These are phyloP conservation scores for Tetracentron sinense DNA, from an alignment of 164 flowering plant genomes.

Conservation along the genomic window DNA sequence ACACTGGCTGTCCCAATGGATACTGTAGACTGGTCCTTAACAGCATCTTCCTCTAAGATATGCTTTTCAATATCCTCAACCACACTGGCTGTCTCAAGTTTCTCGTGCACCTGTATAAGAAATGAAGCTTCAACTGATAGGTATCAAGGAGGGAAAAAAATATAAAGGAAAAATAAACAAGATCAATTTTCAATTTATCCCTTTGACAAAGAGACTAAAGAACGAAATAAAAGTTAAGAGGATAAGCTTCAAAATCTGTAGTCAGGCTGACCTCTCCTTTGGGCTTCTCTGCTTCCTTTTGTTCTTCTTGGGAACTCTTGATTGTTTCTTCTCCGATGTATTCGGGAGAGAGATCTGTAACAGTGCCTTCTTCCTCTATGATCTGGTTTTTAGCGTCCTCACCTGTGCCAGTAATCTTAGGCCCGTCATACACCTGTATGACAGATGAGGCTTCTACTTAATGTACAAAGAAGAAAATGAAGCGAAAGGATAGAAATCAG, in stretches of 20 bases:
- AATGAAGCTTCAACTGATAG: background rate
- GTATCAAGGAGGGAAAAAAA: no score
- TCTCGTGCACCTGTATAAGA: constrained; percentile 9
- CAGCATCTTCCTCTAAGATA: constrained; percentile 10
- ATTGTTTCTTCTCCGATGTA: background rate
- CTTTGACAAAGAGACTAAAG: no score
- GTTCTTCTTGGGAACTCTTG: background rate
- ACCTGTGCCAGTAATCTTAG: background rate
- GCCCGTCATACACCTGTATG: background rate
- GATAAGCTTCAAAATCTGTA: background rate
- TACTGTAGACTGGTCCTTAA: constrained; percentile 9
- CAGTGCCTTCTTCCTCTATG: background rate
- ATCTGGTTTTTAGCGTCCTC: constrained; percentile 1
- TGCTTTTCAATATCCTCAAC: constrained; percentile 5
- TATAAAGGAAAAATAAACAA: no score
- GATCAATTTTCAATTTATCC: no score
- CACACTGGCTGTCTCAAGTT: constrained; percentile 1
- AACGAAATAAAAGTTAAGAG: no score
- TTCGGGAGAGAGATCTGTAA: background rate
- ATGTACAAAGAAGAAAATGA: background rate
- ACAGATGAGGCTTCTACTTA: background rate
- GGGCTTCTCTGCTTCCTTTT: no score
- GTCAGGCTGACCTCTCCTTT: background rate
- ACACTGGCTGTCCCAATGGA: no score
- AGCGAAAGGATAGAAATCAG: background rate